Evolutionary conservation across 2,329 filamentous ascomycete species (phyloP), one percentile per base, ranked within the genome.

Genomic region (Akanthomyces uredinophilus): DNA sequence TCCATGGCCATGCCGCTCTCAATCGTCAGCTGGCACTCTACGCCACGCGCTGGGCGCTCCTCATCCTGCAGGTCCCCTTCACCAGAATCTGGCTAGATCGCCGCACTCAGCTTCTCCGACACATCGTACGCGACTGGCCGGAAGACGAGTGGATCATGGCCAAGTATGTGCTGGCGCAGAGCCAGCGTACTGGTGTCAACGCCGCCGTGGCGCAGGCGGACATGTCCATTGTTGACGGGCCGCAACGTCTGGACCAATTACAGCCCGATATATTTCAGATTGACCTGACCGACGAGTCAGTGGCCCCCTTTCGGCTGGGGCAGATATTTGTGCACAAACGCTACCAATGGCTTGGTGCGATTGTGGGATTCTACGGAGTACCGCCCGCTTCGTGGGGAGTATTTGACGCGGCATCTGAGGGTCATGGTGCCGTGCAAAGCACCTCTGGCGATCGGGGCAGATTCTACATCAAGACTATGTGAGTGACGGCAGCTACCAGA

Each of bases 381-480:
- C 55, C 55, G 22, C 43, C 61, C 1, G 29, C 56, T 7, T 14
- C 37, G 1, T 63, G 55, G 50, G 56, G 43, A 13, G 18, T 50
- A 1, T 55, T 60, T 46, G 56, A 60, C 32, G 50, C 49, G 6
- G 61, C 50, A 16, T 52, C 54, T 7, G 61, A 54, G 4, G 32
- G 22, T 11, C 10, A 24, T 22, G 35, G 37, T 29, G 24, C 43
- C 5, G 18, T 29, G 14, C 27, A 51, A 18, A 54, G 37, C 35
- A 20, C 13, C 35, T 16, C 13, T 83, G 51, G 75, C 84, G 64
- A 88, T 91, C 74, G 87, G 87, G 22, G 46, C 10, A n/a, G 41
- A 39, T 96, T 92, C 68, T 97, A 96, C 72, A 74, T 75, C 50
- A 89, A 92, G 68, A 91, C 91, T 69, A 79, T 97, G 91, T 96